Evolutionary conservation across 768 basidiomycete genomes (phyloP), one percentile per base, ranked within the genome.

Genomic region (Trametes sanguinea): DNA sequence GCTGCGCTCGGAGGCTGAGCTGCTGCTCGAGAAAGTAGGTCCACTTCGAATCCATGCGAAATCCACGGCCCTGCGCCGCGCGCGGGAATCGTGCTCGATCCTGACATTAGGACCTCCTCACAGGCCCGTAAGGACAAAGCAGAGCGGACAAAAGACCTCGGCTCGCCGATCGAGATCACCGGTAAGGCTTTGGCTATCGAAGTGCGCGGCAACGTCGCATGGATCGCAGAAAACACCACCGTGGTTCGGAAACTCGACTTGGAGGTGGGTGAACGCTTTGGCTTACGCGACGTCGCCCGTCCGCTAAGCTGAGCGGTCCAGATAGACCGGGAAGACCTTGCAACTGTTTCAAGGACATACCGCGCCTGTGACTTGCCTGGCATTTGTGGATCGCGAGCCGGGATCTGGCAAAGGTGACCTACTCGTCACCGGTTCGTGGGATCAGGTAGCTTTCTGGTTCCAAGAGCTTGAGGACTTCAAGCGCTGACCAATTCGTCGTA

Each of bases 371-470:
- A 95, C 95, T 3, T 85, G 82, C 37, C 76, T 99, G 35, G 85
- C 86, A 6, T 89, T 98, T 68, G 83, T 76, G 65, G 78, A 84
- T 64, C 77, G 73, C 57, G 66, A 57, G 14, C 62, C 67, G 29
- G 76, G 78, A 10, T 75, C 78, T 40, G 76, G 73, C 13, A 76
- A 81, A 59, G 75, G 72, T 11, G 78, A 80, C 63, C 72, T 90
- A 7, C 75, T 99, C 40, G 82, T 98, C 64, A 94, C 92, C 46
- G 95, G 92, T 22, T 95, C 95, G 48, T 99, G 97, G 97, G 97
- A 99, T 73, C 88, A 85, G 75, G 92, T 85, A 42, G 65, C 47
- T 53, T 55, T 43, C 6, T 27, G 40, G 22, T 33, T 4, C 33
- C 37, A 43, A 29, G 8, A 13, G 45, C 37, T 40, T 22, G 22